Evolutionary conservation across 805 yeast species (phyloP).

Genomic region (Lachancea quebecensis): DNA sequence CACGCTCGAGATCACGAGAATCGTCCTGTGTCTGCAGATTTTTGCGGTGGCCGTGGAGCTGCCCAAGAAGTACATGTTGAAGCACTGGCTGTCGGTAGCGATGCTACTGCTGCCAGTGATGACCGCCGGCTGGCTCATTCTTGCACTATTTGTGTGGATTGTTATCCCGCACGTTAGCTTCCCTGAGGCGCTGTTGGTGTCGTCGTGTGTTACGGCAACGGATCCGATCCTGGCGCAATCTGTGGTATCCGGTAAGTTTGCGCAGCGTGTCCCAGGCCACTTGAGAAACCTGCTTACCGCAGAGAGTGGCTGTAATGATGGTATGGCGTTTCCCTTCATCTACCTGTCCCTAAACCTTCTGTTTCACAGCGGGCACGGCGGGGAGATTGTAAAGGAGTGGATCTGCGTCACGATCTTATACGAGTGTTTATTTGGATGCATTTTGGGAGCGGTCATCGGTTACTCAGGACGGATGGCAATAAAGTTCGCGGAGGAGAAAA

Average conservation of each 20-base stretch:
- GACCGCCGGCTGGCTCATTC: slow-evolving; percentile 84
- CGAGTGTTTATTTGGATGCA: slow-evolving; percentile 74
- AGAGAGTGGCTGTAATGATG: slow-evolving; percentile 86
- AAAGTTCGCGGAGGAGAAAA: slow-evolving; percentile 60
- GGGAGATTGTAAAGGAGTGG: slow-evolving; percentile 75
- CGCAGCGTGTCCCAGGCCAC: slow-evolving; percentile 89
- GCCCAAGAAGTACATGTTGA: slow-evolving; percentile 81
- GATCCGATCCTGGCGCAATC: slow-evolving; percentile 95
- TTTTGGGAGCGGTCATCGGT: slow-evolving; percentile 71
- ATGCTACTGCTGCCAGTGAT: slow-evolving; percentile 76
- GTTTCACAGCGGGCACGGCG: slow-evolving; percentile 55
- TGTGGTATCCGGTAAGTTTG: slow-evolving; percentile 86
- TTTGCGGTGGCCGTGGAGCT: slow-evolving; percentile 93
- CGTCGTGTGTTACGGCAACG: slow-evolving; percentile 91
- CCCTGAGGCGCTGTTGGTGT: slow-evolving; percentile 61
- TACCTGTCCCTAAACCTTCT: slow-evolving; percentile 61
- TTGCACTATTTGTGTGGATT: slow-evolving; percentile 73
- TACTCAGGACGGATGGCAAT: slow-evolving; percentile 62
- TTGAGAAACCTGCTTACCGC: slow-evolving; percentile 76
- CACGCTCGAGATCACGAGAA: slow-evolving; percentile 76
- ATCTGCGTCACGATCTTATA: slow-evolving; percentile 66
- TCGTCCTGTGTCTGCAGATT: slow-evolving; percentile 79
- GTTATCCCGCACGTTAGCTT: slow-evolving; percentile 69
- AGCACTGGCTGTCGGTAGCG: slow-evolving; percentile 73
- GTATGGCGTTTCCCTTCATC: slow-evolving; percentile 93